Percentiles rank a stretch among this genome's conserved stretches.
These are phyloP conservation scores for Trifolium repens DNA, from an alignment of 306 rosid species.

Conservation along the genomic window DNA sequence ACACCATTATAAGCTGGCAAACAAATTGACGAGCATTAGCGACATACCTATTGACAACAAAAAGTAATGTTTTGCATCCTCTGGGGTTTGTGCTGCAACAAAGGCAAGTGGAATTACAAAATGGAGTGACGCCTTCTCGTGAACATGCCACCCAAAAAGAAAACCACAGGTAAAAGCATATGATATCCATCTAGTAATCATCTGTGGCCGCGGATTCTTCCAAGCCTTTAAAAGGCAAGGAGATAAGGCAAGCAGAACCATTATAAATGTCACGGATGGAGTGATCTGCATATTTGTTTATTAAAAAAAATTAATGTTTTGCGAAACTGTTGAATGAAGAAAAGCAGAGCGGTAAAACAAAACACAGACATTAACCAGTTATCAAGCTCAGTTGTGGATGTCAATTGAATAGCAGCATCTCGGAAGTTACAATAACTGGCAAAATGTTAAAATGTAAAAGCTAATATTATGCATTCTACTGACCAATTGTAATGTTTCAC, in stretches of 20 bases:
- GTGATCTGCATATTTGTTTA: slow-evolving; percentile 67
- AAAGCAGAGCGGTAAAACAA: slow-evolving; percentile 11
- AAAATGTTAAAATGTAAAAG: slow-evolving; percentile 30
- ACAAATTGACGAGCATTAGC: slow-evolving; percentile 36
- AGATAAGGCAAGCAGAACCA: slow-evolving; percentile 83
- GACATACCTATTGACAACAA: slow-evolving; percentile 75
- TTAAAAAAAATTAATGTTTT: slow-evolving; percentile 32
- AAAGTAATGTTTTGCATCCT: slow-evolving; percentile 82
- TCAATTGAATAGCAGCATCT: slow-evolving; percentile 32
- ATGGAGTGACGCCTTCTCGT: slow-evolving; percentile 95
- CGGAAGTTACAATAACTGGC: slow-evolving; percentile 13
- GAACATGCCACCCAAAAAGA: slow-evolving; percentile 97
- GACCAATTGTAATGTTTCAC: slow-evolving; percentile 18
- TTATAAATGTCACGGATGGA: slow-evolving; percentile 63
- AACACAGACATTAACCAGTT: slow-evolving; percentile 25
- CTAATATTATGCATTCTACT: slow-evolving; percentile 5
- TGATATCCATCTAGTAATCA: slow-evolving; percentile 83
- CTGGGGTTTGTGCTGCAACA: slow-evolving; percentile 66
- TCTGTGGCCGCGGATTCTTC: slow-evolving; percentile 75
- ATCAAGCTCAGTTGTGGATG: slow-evolving; percentile 19
- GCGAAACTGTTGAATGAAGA: slow-evolving; percentile 15
- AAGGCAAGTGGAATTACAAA: slow-evolving; percentile 85
- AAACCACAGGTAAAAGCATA: slow-evolving; percentile 93
- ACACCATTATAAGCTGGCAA: neutral
- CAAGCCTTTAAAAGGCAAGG: slow-evolving; percentile 91